Evolutionary conservation across 495 filamentous ascomycete species (phyloP), one percentile per base, ranked within the genome.

Genomic region (Xylaria cubensis): DNA sequence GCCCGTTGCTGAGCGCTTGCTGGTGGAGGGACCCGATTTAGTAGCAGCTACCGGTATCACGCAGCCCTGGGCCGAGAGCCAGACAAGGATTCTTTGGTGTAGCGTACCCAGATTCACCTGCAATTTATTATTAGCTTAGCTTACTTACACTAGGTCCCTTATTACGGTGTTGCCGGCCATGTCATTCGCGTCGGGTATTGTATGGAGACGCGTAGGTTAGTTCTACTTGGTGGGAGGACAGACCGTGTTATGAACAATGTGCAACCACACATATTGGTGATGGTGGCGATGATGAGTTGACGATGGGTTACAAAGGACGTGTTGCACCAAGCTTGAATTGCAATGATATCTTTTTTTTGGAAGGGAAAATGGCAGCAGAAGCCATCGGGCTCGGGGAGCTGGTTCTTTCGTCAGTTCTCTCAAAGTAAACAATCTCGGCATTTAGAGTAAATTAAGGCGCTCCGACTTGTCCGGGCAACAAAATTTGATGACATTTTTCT

Each of bases 381-480:
- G 62, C 62, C 53, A 19, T 29, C 5, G 41, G 15, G 4, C 9
- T 51, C 10, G n/a, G 32, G 24, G 42, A 50, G 58, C n/a, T 42
- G 13, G 32, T 42, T 26, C 36, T 32, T 64, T 48, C 32, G 24
- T 50, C 34, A 48, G 17, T 66, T 65, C 39, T 64, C n/a, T 65
- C n/a, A 66, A 66, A 66, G 48, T 66, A 65, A 72, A 65, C 51
- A 72, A 66, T 65, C 68, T 63, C 61, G 29, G 64, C 44, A 73
- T 42, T 64, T 17, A 65, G 34, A 50, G 70, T 67, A 71, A 59
- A 55, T 66, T 72, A 58, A 58, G 36, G 26, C 24, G 13, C 34
- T 34, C 70, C 70, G 34, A 44, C 67, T 63, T 77, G 73, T 64
- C 71, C 72, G 69, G 77, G 75, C 73, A 77, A 75, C 75, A 53